phyloP scores from a whole-genome alignment of 371 early-diverging fungal species.

The Mortierella sp. region DNA sequence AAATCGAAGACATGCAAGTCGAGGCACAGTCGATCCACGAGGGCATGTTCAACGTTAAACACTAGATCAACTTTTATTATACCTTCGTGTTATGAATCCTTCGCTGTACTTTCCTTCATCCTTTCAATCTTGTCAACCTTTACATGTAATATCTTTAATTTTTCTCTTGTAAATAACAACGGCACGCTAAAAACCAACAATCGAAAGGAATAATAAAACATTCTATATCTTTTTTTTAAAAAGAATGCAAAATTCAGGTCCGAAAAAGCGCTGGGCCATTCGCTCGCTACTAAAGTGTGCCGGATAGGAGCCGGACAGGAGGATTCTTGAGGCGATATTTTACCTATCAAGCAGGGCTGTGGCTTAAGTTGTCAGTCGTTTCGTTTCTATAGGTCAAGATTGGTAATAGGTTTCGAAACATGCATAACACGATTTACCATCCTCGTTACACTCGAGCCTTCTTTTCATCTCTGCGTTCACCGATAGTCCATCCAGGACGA shows the following conservation, averaged over 20 bases:
- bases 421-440: slow-evolving; percentile 66
- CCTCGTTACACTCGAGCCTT: slow-evolving; percentile 17
- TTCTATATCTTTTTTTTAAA: neutral
- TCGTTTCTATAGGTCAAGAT: neutral
- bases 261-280: no score
- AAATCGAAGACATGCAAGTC: slow-evolving; percentile 47
- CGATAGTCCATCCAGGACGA: slow-evolving; percentile 27
- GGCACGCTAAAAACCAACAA: neutral
- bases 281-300: no score
- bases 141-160: slow-evolving; percentile 1
- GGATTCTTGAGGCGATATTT: no score
- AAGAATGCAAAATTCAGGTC: no score
- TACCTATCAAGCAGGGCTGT: neutral
- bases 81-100: neutral
- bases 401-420: slow-evolving; percentile 29
- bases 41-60: slow-evolving; percentile 30
- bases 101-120: neutral
- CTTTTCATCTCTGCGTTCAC: slow-evolving; percentile 23
- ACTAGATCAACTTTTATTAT: neutral
- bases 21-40: slow-evolving; percentile 35
- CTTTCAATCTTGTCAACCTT: neutral
- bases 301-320: no score
- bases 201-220: neutral
- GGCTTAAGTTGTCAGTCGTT: neutral
- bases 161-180: neutral